Conservation (phyloP, 805 yeast species). For the Starmerella cellae region DNA sequence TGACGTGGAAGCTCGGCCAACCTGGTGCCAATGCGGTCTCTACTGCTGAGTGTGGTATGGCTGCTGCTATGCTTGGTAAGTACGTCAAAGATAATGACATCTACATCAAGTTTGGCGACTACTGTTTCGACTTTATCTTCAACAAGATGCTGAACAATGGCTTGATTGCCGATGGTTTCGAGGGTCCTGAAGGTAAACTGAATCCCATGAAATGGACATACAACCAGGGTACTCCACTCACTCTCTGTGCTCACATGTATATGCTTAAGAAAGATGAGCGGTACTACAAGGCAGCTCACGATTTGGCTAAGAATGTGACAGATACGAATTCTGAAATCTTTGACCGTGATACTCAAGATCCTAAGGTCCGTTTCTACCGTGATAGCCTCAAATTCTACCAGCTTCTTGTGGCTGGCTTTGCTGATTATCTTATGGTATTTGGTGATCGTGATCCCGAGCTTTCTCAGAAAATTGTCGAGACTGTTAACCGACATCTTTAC, state of each 20-base stretch:
- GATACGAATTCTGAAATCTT: slow-evolving; percentile 44
- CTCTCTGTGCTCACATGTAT: slow-evolving; percentile 40
- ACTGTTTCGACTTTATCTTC: slow-evolving; percentile 47
- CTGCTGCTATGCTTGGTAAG: slow-evolving; percentile 43
- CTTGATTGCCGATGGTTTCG: slow-evolving; percentile 49
- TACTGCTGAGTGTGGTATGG: slow-evolving; percentile 53
- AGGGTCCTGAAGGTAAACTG: slow-evolving; percentile 30
- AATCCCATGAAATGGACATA: slow-evolving; percentile 51
- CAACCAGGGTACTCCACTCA: slow-evolving; percentile 52
- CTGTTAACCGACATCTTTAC: slow-evolving; percentile 41
- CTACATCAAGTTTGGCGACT: slow-evolving; percentile 47
- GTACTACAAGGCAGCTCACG: slow-evolving; percentile 33
- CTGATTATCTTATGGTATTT: slow-evolving; percentile 45
- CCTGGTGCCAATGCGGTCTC: slow-evolving; percentile 52
- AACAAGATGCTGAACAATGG: slow-evolving; percentile 41
- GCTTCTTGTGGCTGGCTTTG: slow-evolving; percentile 51
- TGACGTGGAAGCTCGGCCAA: slow-evolving; percentile 52
- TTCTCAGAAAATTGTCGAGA: slow-evolving; percentile 26
- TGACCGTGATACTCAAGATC: slow-evolving; percentile 46
- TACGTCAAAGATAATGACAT: slow-evolving; percentile 32
- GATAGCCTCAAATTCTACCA: slow-evolving; percentile 53
- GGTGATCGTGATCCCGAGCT: slow-evolving; percentile 31
- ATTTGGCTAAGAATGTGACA: slow-evolving; percentile 42
- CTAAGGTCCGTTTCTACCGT: slow-evolving; percentile 46
- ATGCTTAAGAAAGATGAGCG: slow-evolving; percentile 37